These are phyloP conservation scores for Cystofilobasidium ferigula DNA, from an alignment of 768 basidiomycete genomes.

Conservation along the genomic window DNA sequence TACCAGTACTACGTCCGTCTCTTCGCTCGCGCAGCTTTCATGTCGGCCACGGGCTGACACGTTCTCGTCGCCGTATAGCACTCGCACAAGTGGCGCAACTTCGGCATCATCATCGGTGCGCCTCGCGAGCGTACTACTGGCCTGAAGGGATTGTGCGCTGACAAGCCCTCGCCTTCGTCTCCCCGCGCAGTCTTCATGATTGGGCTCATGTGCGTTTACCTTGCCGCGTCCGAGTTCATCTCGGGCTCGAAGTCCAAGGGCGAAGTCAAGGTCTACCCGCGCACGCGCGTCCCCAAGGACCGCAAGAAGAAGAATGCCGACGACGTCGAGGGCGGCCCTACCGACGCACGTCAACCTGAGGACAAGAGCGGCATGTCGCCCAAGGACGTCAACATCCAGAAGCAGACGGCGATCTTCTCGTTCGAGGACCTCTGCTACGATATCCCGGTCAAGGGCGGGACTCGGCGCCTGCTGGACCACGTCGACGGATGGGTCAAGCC, in stretches of 20 bases:
- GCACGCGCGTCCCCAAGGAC: not conserved
- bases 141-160: too few species aligned
- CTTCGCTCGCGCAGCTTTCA: too few species aligned
- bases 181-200: conserved; percentile 28
- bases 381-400: conserved; percentile 23
- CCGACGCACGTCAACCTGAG: not conserved
- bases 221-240: conserved; percentile 32
- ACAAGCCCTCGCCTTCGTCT: too few species aligned
- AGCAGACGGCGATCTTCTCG: not conserved
- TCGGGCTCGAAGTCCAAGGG: conserved; percentile 2
- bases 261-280: not conserved
- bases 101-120: conserved; percentile 32
- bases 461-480: conserved; percentile 42
- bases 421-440: conserved; percentile 30
- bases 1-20: too few species aligned
- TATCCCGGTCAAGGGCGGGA: conserved; percentile 38
- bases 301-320: not conserved
- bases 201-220: conserved; percentile 33
- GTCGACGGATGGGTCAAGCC: conserved; percentile 37
- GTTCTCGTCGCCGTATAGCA: too few species aligned
- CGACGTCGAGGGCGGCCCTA: not conserved
- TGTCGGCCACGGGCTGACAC: too few species aligned
- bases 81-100: conserved; percentile 36
- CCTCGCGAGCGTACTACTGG: conserved; percentile 25
- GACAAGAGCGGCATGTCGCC: not conserved